phyloP scores from a whole-genome alignment of 2,329 filamentous ascomycete species.

The Corinectria fuckeliana region DNA sequence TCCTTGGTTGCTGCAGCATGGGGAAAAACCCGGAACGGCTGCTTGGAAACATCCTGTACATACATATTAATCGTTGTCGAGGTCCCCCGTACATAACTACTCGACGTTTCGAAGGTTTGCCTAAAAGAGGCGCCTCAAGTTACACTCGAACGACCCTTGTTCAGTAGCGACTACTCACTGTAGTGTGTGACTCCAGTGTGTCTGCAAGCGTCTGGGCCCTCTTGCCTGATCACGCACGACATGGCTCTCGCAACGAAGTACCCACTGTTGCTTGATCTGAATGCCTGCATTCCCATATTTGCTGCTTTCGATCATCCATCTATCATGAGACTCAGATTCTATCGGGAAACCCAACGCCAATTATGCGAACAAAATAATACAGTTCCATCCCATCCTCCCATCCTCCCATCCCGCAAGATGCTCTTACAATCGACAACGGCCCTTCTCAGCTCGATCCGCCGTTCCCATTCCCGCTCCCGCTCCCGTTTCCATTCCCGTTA shows the following conservation, averaged over 20 bases:
- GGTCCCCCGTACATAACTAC: slow-evolving; percentile 16
- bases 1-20: slow-evolving; percentile 21
- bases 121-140: slow-evolving; percentile 23
- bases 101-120: slow-evolving; percentile 23
- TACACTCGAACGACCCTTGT: slow-evolving; percentile 16
- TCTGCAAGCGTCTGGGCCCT: neutral
- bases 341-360: slow-evolving; percentile 35
- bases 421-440: too few relatives aligned
- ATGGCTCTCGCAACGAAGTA: neutral
- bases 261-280: neutral
- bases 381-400: slow-evolving; percentile 10
- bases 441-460: slow-evolving; percentile 36
- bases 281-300: slow-evolving; percentile 2
- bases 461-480: slow-evolving; percentile 38
- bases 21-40: slow-evolving; percentile 24
- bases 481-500: slow-evolving; percentile 38
- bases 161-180: too few relatives aligned
- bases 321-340: slow-evolving; percentile 30
- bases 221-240: neutral
- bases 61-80: slow-evolving; percentile 32
- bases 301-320: slow-evolving; percentile 14
- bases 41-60: slow-evolving; percentile 26
- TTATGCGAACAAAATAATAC: slow-evolving; percentile 35
- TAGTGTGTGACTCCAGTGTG: neutral
- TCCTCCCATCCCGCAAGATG: slow-evolving; percentile 1